Conservation (phyloP, 2,329 filamentous ascomycete genomes). For the Penicillium sclerotiorum region DNA sequence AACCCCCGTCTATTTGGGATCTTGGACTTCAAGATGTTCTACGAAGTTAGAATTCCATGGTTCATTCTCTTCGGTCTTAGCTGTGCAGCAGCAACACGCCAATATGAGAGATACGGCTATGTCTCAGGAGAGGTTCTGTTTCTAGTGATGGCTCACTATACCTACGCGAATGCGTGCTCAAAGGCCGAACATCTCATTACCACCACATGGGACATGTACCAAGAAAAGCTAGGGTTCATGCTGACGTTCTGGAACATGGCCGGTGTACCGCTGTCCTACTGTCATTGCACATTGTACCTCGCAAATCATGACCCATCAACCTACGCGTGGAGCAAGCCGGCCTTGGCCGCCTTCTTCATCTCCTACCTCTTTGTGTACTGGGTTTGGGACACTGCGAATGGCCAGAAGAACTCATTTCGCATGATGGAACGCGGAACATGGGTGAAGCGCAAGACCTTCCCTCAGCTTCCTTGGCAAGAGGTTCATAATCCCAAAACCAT, state of each 20-base stretch:
- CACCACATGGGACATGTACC: slow-evolving; percentile 94
- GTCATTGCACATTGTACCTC: slow-evolving; percentile 87
- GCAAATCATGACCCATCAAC: slow-evolving; percentile 76
- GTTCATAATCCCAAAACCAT: slow-evolving; percentile 79
- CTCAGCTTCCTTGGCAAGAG: slow-evolving; percentile 81
- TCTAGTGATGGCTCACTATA: slow-evolving; percentile 82
- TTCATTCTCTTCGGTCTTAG: slow-evolving; percentile 80
- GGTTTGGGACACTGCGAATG: slow-evolving; percentile 89
- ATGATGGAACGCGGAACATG: slow-evolving; percentile 71
- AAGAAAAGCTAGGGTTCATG: slow-evolving; percentile 96
- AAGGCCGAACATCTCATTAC: slow-evolving; percentile 91
- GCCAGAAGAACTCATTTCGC: slow-evolving; percentile 89
- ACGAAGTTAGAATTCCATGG: slow-evolving; percentile 92
- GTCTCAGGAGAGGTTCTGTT: slow-evolving; percentile 80
- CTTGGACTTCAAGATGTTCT: slow-evolving; percentile 93
- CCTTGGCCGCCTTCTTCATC: slow-evolving; percentile 63
- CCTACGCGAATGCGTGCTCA: slow-evolving; percentile 87
- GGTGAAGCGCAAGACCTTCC: slow-evolving; percentile 75
- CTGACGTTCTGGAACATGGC: slow-evolving; percentile 97
- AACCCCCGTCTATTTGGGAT: slow-evolving; percentile 82
- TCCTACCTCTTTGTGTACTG: slow-evolving; percentile 83
- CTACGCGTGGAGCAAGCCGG: slow-evolving; percentile 73
- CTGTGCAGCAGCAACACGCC: slow-evolving; percentile 67
- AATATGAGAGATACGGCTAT: slow-evolving; percentile 81
- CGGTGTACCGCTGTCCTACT: slow-evolving; percentile 86